Conservation (phyloP, 192 early-diverging fungal species). For the Podochytrium sp. region DNA sequence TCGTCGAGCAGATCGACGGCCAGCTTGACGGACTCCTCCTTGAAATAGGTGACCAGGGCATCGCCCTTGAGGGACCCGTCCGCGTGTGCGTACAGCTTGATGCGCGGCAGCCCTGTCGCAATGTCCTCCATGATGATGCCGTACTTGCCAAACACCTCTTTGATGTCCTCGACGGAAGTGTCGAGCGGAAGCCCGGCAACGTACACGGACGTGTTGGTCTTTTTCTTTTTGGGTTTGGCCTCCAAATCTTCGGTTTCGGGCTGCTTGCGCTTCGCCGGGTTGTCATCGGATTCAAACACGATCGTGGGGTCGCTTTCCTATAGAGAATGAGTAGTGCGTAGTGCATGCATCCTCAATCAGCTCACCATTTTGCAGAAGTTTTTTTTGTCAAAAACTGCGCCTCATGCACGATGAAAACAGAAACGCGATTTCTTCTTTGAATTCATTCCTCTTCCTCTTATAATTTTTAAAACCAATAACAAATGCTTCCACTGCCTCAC, state of each 20-base stretch:
- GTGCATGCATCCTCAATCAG: no score
- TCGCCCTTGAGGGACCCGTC: conserved; percentile 82
- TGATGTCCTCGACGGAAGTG: conserved; percentile 78
- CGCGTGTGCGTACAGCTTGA: conserved; percentile 87
- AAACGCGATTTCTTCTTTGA: no score
- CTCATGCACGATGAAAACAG: no score
- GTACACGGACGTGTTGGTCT: conserved; percentile 80
- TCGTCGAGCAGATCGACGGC: conserved; percentile 89
- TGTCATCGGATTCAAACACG: no score
- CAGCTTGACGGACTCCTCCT: conserved; percentile 85
- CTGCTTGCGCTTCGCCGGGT: no score
- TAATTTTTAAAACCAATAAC: no score
- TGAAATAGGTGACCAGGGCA: conserved; percentile 88
- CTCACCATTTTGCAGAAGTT: no score
- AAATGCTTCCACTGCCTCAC: no score
- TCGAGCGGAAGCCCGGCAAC: conserved; percentile 84
- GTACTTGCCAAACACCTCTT: conserved; percentile 71
- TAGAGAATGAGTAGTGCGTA: no score
- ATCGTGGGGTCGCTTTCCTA: no score
- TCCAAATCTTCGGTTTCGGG: neutral
- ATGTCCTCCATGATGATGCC: conserved; percentile 81
- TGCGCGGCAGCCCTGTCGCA: conserved; percentile 72
- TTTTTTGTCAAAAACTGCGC: no score
- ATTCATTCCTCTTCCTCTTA: no score
- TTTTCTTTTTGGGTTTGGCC: conserved; percentile 47